Evolutionary conservation across 352 stramenopile species (phyloP).

Genomic region (Globisporangium mamillatum): DNA sequence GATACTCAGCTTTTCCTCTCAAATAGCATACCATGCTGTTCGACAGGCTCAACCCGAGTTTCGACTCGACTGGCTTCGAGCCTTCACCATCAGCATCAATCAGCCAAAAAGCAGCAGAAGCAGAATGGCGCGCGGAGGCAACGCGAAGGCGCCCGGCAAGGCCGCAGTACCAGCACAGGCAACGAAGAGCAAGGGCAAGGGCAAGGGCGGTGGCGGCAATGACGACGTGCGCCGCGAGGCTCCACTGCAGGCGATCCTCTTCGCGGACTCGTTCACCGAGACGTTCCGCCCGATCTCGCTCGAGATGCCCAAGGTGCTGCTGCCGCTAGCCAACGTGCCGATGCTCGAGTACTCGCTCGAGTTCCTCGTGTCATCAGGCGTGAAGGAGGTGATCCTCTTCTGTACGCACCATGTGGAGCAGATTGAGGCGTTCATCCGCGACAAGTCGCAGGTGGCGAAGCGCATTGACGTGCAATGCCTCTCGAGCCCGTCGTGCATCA

Average conservation of each 20-base stretch:
- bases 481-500: constrained; percentile 81
- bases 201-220: constrained; percentile 22
- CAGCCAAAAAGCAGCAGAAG: background rate
- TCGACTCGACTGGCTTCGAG: constrained; percentile 9
- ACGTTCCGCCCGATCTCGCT: constrained; percentile 92
- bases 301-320: constrained; percentile 90
- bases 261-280: constrained; percentile 94
- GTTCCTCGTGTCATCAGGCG: constrained; percentile 92
- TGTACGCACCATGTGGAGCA: constrained; percentile 85
- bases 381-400: constrained; percentile 96
- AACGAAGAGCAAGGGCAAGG: background rate
- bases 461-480: constrained; percentile 69
- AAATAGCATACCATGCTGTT: constrained; percentile 2
- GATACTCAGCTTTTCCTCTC: background rate
- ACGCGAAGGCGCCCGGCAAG: constrained; percentile 12
- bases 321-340: constrained; percentile 95
- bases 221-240: constrained; percentile 89
- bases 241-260: constrained; percentile 95
- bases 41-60: background rate
- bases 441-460: constrained; percentile 49
- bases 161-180: background rate
- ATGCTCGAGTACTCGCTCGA: constrained; percentile 98
- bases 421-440: constrained; percentile 84
- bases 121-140: constrained; percentile 25
- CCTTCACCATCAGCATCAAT: background rate